A percentile compares a stretch with the other conserved stretches of the same genome.
Evolutionary conservation across 352 stramenopile species (phyloP).

Genomic region (Phytophthora parvispora): DNA sequence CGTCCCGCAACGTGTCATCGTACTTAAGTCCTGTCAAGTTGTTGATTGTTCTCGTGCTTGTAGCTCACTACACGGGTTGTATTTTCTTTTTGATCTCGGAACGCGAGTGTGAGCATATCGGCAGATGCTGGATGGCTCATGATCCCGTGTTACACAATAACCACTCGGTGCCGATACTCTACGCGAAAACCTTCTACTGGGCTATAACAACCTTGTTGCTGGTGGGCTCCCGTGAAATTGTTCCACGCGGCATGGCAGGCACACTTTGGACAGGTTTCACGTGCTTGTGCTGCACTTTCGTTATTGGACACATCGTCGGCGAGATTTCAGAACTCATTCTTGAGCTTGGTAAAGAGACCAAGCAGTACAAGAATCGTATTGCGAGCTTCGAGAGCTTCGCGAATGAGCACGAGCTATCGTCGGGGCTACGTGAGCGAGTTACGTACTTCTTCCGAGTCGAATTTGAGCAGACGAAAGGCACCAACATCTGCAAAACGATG

Average conservation of each 20-base stretch:
- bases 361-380: slow-evolving; percentile 68
- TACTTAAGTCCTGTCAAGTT: slow-evolving; percentile 66
- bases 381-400: slow-evolving; percentile 74
- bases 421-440: slow-evolving; percentile 55
- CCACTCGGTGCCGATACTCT: slow-evolving; percentile 54
- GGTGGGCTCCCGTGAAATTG: slow-evolving; percentile 70
- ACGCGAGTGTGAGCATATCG: slow-evolving; percentile 51
- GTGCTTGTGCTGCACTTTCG: slow-evolving; percentile 74
- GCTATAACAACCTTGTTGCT: slow-evolving; percentile 70
- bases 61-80: slow-evolving; percentile 62
- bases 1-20: slow-evolving; percentile 58
- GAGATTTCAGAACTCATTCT: slow-evolving; percentile 78
- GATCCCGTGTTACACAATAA: slow-evolving; percentile 69
- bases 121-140: slow-evolving; percentile 63
- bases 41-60: slow-evolving; percentile 63
- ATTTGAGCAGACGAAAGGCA: slow-evolving; percentile 60
- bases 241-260: slow-evolving; percentile 53
- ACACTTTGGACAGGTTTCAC: slow-evolving; percentile 65
- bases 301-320: slow-evolving; percentile 78
- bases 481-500: slow-evolving; percentile 64
- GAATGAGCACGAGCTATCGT: slow-evolving; percentile 60
- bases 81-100: slow-evolving; percentile 80
- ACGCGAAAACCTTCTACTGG: slow-evolving; percentile 77
- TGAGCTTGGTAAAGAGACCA: slow-evolving; percentile 68
- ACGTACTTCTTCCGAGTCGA: slow-evolving; percentile 68